Conservation (phyloP, 2,329 filamentous ascomycete species). For the Penicillium digitatum region DNA sequence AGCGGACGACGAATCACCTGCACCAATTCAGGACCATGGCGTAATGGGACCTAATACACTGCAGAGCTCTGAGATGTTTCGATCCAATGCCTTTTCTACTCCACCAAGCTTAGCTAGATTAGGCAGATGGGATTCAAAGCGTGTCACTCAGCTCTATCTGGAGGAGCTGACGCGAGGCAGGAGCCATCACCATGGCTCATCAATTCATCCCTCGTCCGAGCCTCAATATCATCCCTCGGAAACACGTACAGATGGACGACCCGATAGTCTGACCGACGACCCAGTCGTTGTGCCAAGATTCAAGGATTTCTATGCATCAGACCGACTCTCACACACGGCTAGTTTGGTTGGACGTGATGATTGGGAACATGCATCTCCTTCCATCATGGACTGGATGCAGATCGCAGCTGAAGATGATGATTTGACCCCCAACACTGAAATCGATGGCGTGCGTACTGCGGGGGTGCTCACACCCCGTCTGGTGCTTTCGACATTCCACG, state of each 20-base stretch:
- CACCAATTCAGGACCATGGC: constrained; percentile 30
- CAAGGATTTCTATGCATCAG: constrained; percentile 28
- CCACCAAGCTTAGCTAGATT: constrained; percentile 53
- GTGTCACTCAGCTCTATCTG: constrained; percentile 54
- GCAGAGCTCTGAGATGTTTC: constrained; percentile 34
- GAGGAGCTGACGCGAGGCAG: constrained; percentile 44
- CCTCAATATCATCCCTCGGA: constrained; percentile 13
- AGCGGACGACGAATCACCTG: constrained; percentile 23
- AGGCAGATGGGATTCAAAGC: constrained; percentile 53
- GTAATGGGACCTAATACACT: constrained; percentile 40
- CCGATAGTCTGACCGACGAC: constrained; percentile 35
- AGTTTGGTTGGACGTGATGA: constrained; percentile 46
- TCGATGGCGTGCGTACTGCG: constrained; percentile 23
- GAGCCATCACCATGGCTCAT: constrained; percentile 21
- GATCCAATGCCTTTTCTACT: constrained; percentile 43
- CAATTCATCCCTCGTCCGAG: constrained; percentile 24
- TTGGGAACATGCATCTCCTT: constrained; percentile 49
- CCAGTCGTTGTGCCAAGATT: constrained; percentile 33
- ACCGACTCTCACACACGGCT: constrained; percentile 34
- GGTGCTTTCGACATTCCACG: constrained; percentile 10
- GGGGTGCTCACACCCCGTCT: constrained; percentile 29
- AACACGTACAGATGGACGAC: constrained; percentile 16
- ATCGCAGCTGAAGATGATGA: constrained; percentile 40
- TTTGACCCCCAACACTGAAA: constrained; percentile 36
- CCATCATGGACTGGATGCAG: constrained; percentile 49